phyloP scores from a whole-genome alignment of 352 stramenopile genomes.

The Globisporangium splendens region DNA sequence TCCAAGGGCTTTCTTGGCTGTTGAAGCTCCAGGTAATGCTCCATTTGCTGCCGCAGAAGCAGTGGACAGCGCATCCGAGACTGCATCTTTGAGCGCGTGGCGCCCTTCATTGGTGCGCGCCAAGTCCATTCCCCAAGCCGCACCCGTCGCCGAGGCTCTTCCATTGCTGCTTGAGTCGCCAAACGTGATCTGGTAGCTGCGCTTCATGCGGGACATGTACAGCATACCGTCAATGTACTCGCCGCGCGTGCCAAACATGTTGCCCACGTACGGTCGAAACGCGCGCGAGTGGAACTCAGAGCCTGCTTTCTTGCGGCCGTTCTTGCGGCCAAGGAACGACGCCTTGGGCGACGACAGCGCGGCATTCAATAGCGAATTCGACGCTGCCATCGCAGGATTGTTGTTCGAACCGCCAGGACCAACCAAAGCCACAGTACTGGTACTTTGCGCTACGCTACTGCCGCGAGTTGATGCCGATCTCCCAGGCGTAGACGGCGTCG shows the following conservation, averaged over 20 bases:
- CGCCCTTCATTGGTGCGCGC: conserved; percentile 13
- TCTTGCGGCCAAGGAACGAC: conserved; percentile 29
- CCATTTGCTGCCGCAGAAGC: background rate
- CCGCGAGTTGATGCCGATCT: background rate
- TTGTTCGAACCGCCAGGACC: too few relatives aligned
- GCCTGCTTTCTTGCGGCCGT: conserved; percentile 37
- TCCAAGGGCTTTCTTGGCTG: too few relatives aligned
- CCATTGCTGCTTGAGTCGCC: conserved; percentile 10
- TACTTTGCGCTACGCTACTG: background rate
- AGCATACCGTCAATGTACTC: conserved; percentile 85
- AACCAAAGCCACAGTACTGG: background rate
- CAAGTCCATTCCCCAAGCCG: conserved; percentile 15
- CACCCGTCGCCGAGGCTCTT: conserved; percentile 17
- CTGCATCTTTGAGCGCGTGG: conserved; percentile 44
- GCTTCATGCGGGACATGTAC: conserved; percentile 87
- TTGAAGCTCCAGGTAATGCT: background rate
- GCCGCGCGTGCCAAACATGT: conserved; percentile 76
- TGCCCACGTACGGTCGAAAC: conserved; percentile 65
- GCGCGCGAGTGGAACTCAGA: conserved; percentile 27
- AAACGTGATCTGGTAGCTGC: conserved; percentile 47
- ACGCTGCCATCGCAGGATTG: background rate
- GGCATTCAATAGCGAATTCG: background rate
- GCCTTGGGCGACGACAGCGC: conserved; percentile 12
- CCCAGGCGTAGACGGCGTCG: background rate
- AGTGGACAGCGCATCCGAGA: conserved; percentile 34